Base-by-base conservation (phyloP, 2,329 filamentous ascomycete genomes). In the Pseudogymnoascus sp. region DNA sequence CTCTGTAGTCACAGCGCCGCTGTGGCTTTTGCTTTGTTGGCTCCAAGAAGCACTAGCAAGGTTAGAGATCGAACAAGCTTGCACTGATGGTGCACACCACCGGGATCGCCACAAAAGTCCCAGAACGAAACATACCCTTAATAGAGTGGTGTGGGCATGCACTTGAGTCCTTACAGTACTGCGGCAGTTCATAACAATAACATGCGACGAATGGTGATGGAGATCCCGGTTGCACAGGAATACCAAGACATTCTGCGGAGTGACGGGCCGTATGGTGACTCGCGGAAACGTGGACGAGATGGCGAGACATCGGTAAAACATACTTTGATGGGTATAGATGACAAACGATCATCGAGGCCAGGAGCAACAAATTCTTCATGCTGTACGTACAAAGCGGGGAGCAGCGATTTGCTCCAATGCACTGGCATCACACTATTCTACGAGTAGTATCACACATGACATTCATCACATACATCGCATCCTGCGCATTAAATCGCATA, bases 281-380 rank as follows among this genome's bases (percentile, higher is more conserved):
- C 50, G 50, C 50, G 50, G 50, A 56, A 56, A 56, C 50, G 25
- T 56, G 50, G 50, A 18, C n/a, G 14, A 33, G n/a, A 56, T 18
- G 28, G 50, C 14, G 28, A 33, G 16, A 56, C 28, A 16, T 56
- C 50, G 50, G 50, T 8, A 56, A 56, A 33, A 56, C 5, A 33
- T 33, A 3, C 8, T 31, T 53, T 31, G 31, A 14, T 25, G 25
- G n/a, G 28, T 33, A 33, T 28, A 31, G 47, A 53, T 14, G 47
- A 53, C 14, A 7, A n/a, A 25, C 5, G 12, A 10, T n/a, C 6
- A 14, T 50, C 6, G 23, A 50, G 5, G 23, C 1, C 5, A 50
- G 14, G 6, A 31, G 47, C 25, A 50, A 56, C 25, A 56, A 33
- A 14, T 56, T 56, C 50, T 56, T 8, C 16, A 56, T 56, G 50